phyloP scores from a whole-genome alignment of 345 rosid genomes.

The Linum trigynum region DNA sequence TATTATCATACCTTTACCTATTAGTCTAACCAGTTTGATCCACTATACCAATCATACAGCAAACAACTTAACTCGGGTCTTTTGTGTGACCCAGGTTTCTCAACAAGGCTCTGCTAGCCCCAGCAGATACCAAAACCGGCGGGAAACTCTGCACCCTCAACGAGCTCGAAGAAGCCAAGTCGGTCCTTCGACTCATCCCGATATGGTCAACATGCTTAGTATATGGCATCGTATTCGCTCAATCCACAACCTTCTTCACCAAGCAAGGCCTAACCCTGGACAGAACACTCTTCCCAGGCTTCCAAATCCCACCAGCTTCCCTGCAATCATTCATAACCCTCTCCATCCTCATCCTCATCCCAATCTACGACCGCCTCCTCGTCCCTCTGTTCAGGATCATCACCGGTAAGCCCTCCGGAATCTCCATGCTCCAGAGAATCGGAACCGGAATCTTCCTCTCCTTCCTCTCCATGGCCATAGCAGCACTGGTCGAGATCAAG shows the following conservation, averaged over 20 bases:
- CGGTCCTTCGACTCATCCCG: constrained; percentile 19
- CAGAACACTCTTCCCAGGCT: constrained; percentile 11
- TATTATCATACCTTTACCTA: background rate
- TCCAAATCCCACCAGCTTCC: constrained; percentile 18
- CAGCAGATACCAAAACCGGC: constrained; percentile 6
- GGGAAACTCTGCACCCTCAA: constrained; percentile 8
- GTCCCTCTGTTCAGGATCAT: constrained; percentile 17
- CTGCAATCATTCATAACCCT: constrained; percentile 14
- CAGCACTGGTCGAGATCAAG: background rate
- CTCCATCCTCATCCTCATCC: constrained; percentile 15
- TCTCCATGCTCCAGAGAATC: constrained; percentile 23
- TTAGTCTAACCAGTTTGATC: background rate
- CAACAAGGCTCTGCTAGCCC: constrained; percentile 18
- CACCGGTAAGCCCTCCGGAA: constrained; percentile 16
- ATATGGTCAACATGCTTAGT: constrained; percentile 20
- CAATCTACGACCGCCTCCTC: constrained; percentile 16
- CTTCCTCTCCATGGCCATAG: constrained; percentile 9
- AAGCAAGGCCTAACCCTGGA: constrained; percentile 24
- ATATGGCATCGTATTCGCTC: constrained; percentile 14
- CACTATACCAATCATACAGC: background rate
- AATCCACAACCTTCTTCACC: constrained; percentile 19
- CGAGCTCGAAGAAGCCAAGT: constrained; percentile 21
- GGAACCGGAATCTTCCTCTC: constrained; percentile 19
- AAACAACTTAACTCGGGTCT: background rate
- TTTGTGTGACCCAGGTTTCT: constrained; percentile 14